Conservation (phyloP, 345 rosid genomes). For the Cardamine chenopodiifolia region DNA sequence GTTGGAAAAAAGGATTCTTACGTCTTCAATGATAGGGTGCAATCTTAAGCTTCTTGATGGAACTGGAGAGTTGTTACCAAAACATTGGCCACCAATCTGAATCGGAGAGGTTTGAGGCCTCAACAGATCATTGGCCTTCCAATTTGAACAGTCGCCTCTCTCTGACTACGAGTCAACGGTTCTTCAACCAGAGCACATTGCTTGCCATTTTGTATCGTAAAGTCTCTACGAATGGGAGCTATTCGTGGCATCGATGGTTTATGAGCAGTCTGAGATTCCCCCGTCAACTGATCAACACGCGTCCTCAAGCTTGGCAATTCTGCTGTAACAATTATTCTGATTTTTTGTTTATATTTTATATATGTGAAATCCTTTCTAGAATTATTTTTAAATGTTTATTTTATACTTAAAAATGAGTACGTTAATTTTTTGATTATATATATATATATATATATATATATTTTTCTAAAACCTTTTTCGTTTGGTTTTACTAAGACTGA, state of each 20-base stretch:
- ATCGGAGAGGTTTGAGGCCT: constrained; percentile 43
- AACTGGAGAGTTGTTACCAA: constrained; percentile 35
- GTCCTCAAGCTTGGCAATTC: constrained; percentile 53
- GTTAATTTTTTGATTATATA: not conserved
- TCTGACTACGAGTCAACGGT: constrained; percentile 13
- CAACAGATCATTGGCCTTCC: constrained; percentile 33
- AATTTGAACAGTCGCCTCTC: constrained; percentile 28
- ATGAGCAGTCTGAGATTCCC: constrained; percentile 48
- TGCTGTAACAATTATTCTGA: too few relatives aligned
- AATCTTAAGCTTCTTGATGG: constrained; percentile 44
- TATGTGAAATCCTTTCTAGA: not conserved
- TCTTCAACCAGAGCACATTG: constrained; percentile 26
- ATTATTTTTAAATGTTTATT: not conserved
- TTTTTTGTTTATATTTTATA: not conserved
- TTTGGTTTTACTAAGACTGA: not conserved
- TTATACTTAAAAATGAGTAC: not conserved
- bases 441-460: too few relatives aligned
- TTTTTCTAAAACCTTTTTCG: not conserved
- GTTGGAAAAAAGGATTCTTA: constrained; percentile 13
- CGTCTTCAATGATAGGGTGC: constrained; percentile 28
- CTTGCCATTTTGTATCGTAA: constrained; percentile 3
- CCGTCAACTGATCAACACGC: constrained; percentile 58
- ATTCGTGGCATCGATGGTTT: constrained; percentile 3
- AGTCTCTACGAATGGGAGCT: constrained; percentile 11
- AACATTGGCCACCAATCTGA: constrained; percentile 24